Evolutionary conservation across 805 yeast species (phyloP), one percentile per base, ranked within the genome.

Genomic region (Metschnikowia kofuensis): DNA sequence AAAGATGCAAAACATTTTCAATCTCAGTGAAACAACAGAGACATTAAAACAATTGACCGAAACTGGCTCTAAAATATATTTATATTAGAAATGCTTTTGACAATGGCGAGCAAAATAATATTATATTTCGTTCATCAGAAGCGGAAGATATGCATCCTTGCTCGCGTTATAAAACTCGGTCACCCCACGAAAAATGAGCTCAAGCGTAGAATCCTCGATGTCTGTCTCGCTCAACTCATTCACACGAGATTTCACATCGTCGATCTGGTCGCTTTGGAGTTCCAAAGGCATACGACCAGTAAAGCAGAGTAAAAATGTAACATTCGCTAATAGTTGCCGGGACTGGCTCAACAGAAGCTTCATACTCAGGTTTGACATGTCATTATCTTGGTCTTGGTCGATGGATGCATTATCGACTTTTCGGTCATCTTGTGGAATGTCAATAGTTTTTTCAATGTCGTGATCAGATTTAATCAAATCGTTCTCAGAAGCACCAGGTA

Each of bases 1-100:
- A 15, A 86, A 85, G 64, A 68, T 75, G 51, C 82, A 82, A 55
- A 76, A 75, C 47, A 68, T 85, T 2, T 83, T 84, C 80, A 89
- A 85, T 49, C 64, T 73, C 34, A 67, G 69, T 14, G 85, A 79
- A 47, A 72, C 80, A 2, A 59, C 69, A 9, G 60, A 62, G 11
- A 62, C 73, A 6, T 59, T 81, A 46, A 75, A 74, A 50, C 61
- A 59, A 7, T 67, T 81, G 46, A 65, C 76, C 12, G 54, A 63
- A 13, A 63, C 68, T 3, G 75, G 79, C 2, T 68, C 82, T 6
- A 77, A 77, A 53, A 62, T 84, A 1, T 82, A 79, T 62, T 63
- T 84, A 40, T 84, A 78, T 58, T 80, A 66, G 35, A 38, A 30
- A 12, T 15, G 16, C 1, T 45, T 14, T 14, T 16, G 32, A 11